phyloP scores from a whole-genome alignment of 2,329 filamentous ascomycete species.

The Clarireedia homoeocarpa region DNA sequence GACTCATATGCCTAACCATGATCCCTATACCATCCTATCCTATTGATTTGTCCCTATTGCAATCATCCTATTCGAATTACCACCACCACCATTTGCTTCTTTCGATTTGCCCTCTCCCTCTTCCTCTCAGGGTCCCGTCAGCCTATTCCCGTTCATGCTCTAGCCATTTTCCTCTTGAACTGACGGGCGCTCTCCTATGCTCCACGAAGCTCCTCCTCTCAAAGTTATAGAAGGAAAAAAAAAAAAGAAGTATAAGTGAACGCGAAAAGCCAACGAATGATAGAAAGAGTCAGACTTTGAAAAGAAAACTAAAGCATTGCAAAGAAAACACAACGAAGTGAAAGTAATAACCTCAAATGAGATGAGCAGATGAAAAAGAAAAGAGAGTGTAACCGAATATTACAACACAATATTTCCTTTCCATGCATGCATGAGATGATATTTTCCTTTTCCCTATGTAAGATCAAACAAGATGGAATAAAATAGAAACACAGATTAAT shows the following conservation, averaged over 20 bases:
- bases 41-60: no score
- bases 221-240: background rate
- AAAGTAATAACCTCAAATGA: background rate
- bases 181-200: no score
- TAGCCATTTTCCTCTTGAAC: no score
- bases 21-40: background rate
- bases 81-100: background rate
- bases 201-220: no score
- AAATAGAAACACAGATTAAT: slow-evolving; percentile 13
- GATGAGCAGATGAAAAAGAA: background rate
- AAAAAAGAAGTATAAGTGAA: background rate
- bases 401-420: slow-evolving; percentile 7
- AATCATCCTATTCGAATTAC: background rate
- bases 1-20: background rate
- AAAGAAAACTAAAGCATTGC: background rate
- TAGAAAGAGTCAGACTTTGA: background rate
- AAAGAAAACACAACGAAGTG: slow-evolving; percentile 4
- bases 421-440: background rate
- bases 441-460: background rate
- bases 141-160: no score
- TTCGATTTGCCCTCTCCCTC: background rate
- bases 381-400: slow-evolving; percentile 1
- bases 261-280: background rate
- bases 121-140: background rate
- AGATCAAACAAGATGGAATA: background rate